phyloP scores from a whole-genome alignment of 169 alveolate genomes.

The Cryptosporidium bovis region DNA sequence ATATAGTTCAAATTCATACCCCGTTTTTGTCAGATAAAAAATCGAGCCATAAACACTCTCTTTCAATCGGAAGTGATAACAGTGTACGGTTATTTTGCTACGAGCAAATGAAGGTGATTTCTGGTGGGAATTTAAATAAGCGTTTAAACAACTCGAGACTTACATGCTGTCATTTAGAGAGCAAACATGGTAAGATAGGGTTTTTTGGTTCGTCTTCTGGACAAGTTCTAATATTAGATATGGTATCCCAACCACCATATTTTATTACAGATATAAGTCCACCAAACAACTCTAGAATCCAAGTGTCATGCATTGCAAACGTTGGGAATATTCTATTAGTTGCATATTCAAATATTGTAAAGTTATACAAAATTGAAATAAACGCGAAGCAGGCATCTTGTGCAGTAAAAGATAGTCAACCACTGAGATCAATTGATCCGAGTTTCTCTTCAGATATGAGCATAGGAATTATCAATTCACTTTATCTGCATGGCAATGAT shows the following conservation, averaged over 20 bases:
- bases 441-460: conserved; percentile 64
- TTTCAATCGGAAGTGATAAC: conserved; percentile 71
- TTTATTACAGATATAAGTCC: conserved; percentile 17
- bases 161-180: conserved; percentile 39
- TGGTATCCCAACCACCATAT: conserved; percentile 70
- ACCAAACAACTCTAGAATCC: conserved; percentile 4
- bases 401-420: conserved; percentile 54
- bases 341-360: conserved; percentile 41
- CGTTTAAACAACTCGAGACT: conserved; percentile 40
- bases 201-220: conserved; percentile 68
- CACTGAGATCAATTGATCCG: conserved; percentile 35
- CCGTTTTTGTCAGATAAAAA: conserved; percentile 22
- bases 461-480: conserved; percentile 38
- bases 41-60: conserved; percentile 15
- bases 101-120: conserved; percentile 55
- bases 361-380: conserved; percentile 17
- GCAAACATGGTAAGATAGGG: conserved; percentile 43
- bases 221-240: conserved; percentile 42
- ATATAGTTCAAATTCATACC: conserved; percentile 9
- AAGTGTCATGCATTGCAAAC: conserved; percentile 32
- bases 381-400: conserved; percentile 45
- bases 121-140: conserved; percentile 71
- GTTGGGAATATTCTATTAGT: conserved; percentile 12
- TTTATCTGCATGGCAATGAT: conserved; percentile 36
- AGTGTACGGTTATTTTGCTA: conserved; percentile 53